These are phyloP conservation scores for Nannochloropsis limnetica DNA, from an alignment of 352 stramenopile genomes.

Conservation along the genomic window DNA sequence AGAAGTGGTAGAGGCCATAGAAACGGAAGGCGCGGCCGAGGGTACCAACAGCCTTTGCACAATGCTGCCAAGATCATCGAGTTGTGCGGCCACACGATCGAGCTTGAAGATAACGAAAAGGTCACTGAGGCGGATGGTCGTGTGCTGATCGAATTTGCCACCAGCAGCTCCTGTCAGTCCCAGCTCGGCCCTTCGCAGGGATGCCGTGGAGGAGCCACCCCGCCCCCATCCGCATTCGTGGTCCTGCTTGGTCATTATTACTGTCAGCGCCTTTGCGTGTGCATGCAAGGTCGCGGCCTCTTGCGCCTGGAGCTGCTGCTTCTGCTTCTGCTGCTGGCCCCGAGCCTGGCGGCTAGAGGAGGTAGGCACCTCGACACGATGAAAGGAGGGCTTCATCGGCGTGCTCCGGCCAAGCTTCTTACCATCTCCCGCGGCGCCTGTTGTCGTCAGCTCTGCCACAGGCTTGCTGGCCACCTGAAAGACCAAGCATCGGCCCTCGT, in stretches of 20 bases:
- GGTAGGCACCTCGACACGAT: background rate
- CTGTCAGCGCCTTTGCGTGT: background rate
- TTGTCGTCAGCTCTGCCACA: background rate
- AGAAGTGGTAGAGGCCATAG: background rate
- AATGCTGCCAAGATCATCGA: background rate
- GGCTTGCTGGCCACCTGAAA: background rate
- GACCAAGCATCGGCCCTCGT: background rate
- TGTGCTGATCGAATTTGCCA: background rate
- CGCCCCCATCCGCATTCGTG: slow-evolving; percentile 3
- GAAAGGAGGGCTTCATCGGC: background rate
- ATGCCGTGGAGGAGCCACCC: background rate
- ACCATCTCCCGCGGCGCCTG: background rate
- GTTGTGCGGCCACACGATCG: background rate
- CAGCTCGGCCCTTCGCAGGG: background rate
- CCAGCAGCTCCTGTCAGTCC: background rate
- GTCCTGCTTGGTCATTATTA: background rate
- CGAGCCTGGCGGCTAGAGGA: background rate
- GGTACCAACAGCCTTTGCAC: background rate
- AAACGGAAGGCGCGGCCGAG: background rate
- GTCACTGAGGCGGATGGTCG: background rate
- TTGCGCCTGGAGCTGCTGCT: background rate
- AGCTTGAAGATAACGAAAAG: background rate
- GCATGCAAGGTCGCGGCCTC: background rate
- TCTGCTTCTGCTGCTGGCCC: background rate
- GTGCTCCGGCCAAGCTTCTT: background rate